These are phyloP conservation scores for Phytophthora syringae DNA, from an alignment of 352 stramenopile genomes.

Conservation along the genomic window DNA sequence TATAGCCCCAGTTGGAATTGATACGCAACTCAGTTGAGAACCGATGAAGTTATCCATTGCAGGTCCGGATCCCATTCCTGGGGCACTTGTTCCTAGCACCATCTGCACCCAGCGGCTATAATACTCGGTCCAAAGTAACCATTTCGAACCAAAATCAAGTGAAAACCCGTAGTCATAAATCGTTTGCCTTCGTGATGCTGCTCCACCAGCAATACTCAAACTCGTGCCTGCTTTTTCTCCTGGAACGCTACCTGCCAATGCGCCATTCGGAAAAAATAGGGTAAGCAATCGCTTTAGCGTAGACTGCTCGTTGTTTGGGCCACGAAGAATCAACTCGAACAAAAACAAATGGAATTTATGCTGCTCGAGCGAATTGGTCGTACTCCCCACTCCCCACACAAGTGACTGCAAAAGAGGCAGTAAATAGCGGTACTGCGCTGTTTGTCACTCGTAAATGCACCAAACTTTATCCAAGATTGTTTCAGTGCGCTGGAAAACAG, in stretches of 20 bases:
- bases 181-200: slow-evolving; percentile 37
- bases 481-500: slow-evolving; percentile 61
- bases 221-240: slow-evolving; percentile 10
- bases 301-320: slow-evolving; percentile 50
- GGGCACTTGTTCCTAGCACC: slow-evolving; percentile 16
- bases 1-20: slow-evolving; percentile 45
- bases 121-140: slow-evolving; percentile 72
- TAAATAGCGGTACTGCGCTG: slow-evolving; percentile 63
- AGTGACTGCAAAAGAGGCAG: slow-evolving; percentile 77
- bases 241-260: slow-evolving; percentile 1
- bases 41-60: neutral
- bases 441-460: slow-evolving; percentile 63
- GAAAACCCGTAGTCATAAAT: slow-evolving; percentile 78
- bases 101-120: slow-evolving; percentile 59
- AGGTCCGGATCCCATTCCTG: neutral
- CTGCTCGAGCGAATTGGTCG: slow-evolving; percentile 46
- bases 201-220: neutral
- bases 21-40: slow-evolving; percentile 4
- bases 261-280: slow-evolving; percentile 59
- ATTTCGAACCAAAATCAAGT: slow-evolving; percentile 75
- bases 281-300: slow-evolving; percentile 60
- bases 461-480: slow-evolving; percentile 64
- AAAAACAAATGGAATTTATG: slow-evolving; percentile 75
- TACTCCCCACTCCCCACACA: slow-evolving; percentile 76
- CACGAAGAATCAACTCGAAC: slow-evolving; percentile 59